These are phyloP conservation scores for Mycena floridula DNA, from an alignment of 768 basidiomycete species.

Conservation along the genomic window DNA sequence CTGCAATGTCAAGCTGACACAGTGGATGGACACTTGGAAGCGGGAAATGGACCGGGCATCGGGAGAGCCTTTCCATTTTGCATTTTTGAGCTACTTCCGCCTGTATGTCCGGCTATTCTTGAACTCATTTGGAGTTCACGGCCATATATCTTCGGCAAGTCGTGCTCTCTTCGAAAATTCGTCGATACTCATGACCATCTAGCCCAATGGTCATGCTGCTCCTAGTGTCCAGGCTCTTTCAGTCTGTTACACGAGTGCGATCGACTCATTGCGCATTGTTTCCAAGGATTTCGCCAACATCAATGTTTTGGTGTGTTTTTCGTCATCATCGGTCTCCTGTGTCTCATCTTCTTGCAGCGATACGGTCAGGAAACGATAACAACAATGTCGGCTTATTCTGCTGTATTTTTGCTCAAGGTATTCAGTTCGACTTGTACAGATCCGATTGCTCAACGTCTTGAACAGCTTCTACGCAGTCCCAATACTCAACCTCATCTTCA, in stretches of 20 bases:
- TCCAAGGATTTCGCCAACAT: slow-evolving; percentile 68
- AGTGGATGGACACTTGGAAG: slow-evolving; percentile 71
- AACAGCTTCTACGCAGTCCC: slow-evolving; percentile 64
- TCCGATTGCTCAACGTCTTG: slow-evolving; percentile 7
- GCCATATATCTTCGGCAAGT: slow-evolving; percentile 49
- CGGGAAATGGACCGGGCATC: slow-evolving; percentile 67
- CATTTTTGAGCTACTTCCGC: slow-evolving; percentile 70
- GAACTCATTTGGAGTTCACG: slow-evolving; percentile 78
- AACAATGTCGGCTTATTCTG: slow-evolving; percentile 83
- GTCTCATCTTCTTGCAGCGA: slow-evolving; percentile 37
- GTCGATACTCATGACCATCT: not conserved
- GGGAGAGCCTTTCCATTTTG: slow-evolving; percentile 71
- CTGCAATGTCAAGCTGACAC: slow-evolving; percentile 65
- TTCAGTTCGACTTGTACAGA: slow-evolving; percentile 6
- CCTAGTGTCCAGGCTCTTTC: slow-evolving; percentile 66
- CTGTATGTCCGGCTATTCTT: slow-evolving; percentile 76
- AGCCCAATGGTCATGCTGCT: slow-evolving; percentile 19
- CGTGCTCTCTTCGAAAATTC: not conserved
- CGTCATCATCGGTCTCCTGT: slow-evolving; percentile 4
- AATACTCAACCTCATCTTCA: slow-evolving; percentile 50
- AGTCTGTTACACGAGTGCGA: slow-evolving; percentile 69
- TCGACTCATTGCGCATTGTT: slow-evolving; percentile 64
- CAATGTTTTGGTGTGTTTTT: slow-evolving; percentile 58
- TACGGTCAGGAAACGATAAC: slow-evolving; percentile 83
- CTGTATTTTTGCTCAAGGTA: slow-evolving; percentile 75